Base-by-base conservation (phyloP, 108 stramenopile genomes). In the Cylindrotheca closterium region DNA sequence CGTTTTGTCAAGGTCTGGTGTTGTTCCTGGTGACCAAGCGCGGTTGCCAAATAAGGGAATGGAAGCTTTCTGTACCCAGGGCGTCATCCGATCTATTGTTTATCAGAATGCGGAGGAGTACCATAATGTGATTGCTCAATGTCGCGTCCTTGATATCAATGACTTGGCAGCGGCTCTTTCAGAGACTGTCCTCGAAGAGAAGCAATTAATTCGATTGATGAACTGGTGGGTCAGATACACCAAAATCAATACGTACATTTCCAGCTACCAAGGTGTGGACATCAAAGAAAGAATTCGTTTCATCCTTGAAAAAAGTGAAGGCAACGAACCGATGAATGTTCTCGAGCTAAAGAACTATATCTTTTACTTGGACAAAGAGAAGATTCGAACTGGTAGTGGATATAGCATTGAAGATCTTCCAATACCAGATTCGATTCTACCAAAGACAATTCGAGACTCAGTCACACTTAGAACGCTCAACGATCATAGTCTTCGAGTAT, bases 171-270 rank as follows among this genome's bases (percentile, higher is more conserved):
- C 24, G 17, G 29, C 60, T 10, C 30, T 88, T 51, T 58, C 71
- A n/a, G 31, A 58, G n/a, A 45, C 70, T 15, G 63, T 80, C 21
- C 47, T 92, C 8, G 68, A 67, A 10, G 77, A 85, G 60, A 55
- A 65, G 3, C 51, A 70, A 58, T 26, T 83, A 24, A 54, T 88
- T 21, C 68, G 77, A 15, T 53, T 92, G 5, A 34, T 88, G 26
- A 82, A 84, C 47, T 92, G 90, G 90, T 88, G 84, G 80, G 75
- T 74, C 4, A 76, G 80, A 49, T 85, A 70, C 60, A 68, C 60
- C 25, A 75, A 73, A 58, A 61, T 78, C 37, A 55, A 87, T 33
- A 29, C 54, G 0, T 30, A 51, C 68, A 49, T 57, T 68, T 47
- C 58, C 34, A 51, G 57, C 2, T n/a, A 31, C 21, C 66, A 74